Conservation (phyloP, 331 rosid genomes). For the Acacia concinna region DNA sequence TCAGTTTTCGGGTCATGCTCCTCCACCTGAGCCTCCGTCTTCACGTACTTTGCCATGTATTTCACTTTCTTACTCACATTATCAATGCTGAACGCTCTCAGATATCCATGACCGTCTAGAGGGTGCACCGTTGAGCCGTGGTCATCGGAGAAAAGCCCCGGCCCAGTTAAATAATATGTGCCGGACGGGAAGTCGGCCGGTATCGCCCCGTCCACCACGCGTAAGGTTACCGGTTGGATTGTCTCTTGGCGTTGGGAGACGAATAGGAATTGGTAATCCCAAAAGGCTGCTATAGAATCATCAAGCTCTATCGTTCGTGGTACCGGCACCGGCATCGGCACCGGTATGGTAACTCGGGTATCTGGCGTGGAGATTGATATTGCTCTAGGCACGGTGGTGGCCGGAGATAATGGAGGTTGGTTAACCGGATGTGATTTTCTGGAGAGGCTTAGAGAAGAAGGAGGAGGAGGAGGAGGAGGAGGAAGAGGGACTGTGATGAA, state of each 20-base stretch:
- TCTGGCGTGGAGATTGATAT: slow-evolving; percentile 49
- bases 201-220: slow-evolving; percentile 52
- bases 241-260: slow-evolving; percentile 74
- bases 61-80: slow-evolving; percentile 33
- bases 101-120: slow-evolving; percentile 82
- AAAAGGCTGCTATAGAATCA: slow-evolving; percentile 59
- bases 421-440: slow-evolving; percentile 36
- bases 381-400: slow-evolving; percentile 34
- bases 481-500: slow-evolving; percentile 43
- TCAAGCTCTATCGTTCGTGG: slow-evolving; percentile 41
- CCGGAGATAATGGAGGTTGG: slow-evolving; percentile 16
- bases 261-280: slow-evolving; percentile 90
- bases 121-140: slow-evolving; percentile 96
- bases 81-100: slow-evolving; percentile 66
- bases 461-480: slow-evolving; percentile 36
- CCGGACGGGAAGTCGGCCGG: slow-evolving; percentile 75
- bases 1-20: slow-evolving; percentile 59
- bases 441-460: slow-evolving; percentile 34
- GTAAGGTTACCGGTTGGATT: slow-evolving; percentile 38
- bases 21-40: slow-evolving; percentile 76
- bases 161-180: slow-evolving; percentile 77
- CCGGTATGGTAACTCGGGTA: neutral
- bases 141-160: slow-evolving; percentile 77
- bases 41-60: slow-evolving; percentile 85
- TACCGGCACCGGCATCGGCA: slow-evolving; percentile 1